Evolutionary conservation across 768 basidiomycete species (phyloP), one percentile per base, ranked within the genome.

Genomic region (Clitopilus hobsonii): DNA sequence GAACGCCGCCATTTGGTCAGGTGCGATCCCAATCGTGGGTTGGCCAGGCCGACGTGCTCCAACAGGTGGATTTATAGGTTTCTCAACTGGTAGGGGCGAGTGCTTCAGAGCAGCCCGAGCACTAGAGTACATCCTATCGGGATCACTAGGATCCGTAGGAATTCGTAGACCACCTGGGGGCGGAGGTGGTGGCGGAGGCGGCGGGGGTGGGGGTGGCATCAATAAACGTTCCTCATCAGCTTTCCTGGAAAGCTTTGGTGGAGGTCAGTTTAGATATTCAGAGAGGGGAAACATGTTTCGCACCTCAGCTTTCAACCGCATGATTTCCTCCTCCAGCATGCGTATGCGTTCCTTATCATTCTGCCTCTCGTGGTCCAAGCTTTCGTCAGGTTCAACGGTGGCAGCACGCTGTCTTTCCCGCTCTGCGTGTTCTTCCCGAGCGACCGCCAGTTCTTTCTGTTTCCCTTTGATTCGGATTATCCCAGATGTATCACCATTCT

Each of bases 1-100:
- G 62, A 92, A 92, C 1, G 85, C 88, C 0, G 86, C 86, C 87
- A 92, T 90, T 66, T 91, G 88, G 57, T 91, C 90, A 1, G 85
- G 78, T 0, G 88, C 79, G 8, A 92, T 75, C n/a, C 86, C 86
- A 10, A 91, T 74, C 0, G 86, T 83, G 0, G 89, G 85, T 55
- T 81, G 79, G 6, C 85, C 86, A 13, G 78, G 67, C 52, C 81
- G 80, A 30, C 73, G 75, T 1, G 63, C 58, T 13, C 69, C 60
- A 5, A 68, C 63, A 5, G 65, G 63, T 16, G 75, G 70, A 60
- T 87, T 88, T 53, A 89, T 89, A 0, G 88, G 85, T 0, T 82
- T 82, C 65, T 89, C 88, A 16, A 78, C 71, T 0, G 88, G 88
- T 1, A 71, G 63, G 1, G 71, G 75, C 5, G 78, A 76, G 24